Evolutionary conservation across 2,329 filamentous ascomycete species (phyloP), one percentile per base, ranked within the genome.

Genomic region (Ceratocystiopsis sp.): DNA sequence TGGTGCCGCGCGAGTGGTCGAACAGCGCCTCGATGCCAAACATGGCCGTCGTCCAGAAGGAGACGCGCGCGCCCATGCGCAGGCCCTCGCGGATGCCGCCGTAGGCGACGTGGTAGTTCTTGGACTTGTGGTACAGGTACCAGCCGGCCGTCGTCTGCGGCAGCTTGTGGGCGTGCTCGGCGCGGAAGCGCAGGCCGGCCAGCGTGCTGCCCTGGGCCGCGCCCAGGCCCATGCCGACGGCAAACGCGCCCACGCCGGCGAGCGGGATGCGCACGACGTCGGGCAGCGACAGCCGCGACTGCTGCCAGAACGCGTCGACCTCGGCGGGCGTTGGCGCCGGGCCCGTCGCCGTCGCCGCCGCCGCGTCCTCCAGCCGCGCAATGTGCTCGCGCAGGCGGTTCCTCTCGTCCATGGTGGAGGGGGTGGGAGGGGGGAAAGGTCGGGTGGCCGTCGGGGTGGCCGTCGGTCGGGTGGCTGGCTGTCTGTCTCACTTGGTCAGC

Each of bases 51-150:
- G 76, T 82, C 73, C 87, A 87, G 38, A 80, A 64, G 5, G 75
- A 74, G 7, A 93, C 68, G 51, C 73, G 77, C 32, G 64, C 57
- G 1, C 81, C 86, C 69, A 91, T 84, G 50, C 72, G 77, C 41
- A 84, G 53, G 0, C 85, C 91, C 54, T 93, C 85, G 42, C 75
- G 75, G 16, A 93, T 65, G 1, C 82, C 89, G 7, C 81, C 83
- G 18, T 81, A 71, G 53, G 84, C 78, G 42, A 81, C 73, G 54
- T 85, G 77, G 64, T 98, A 96, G 61, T 94, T 96, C 62, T 96
- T 96, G 57, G 78, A 84, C 63, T 95, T 95, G 67, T 96, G 89
- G 61, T 98, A 98, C n/a, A 96, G 73, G 58, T 89, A 98, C 91
- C 91, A 98, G 16, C 86, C 89, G 2, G 78, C 75, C 21, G 84